Conservation (phyloP, 345 rosid genomes). For the Abelmoschus esculentus region DNA sequence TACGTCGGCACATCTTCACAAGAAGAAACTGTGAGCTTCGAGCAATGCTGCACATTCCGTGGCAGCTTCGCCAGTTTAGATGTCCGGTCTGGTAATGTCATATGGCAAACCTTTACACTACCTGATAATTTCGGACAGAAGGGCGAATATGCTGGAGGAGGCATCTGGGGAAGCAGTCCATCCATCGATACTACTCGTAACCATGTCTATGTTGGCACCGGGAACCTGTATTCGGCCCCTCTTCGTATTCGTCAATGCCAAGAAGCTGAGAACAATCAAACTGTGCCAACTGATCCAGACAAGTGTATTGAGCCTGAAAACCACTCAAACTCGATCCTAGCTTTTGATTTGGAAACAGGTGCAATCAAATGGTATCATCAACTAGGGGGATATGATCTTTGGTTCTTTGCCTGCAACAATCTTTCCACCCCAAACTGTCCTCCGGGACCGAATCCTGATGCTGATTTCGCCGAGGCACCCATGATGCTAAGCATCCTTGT, state of each 20-base stretch:
- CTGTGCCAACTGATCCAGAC: constrained; percentile 20
- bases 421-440: constrained; percentile 23
- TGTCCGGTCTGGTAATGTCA: constrained; percentile 8
- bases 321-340: constrained; percentile 29
- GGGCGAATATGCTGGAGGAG: constrained; percentile 26
- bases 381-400: constrained; percentile 30
- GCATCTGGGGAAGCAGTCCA: constrained; percentile 34
- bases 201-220: constrained; percentile 29
- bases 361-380: constrained; percentile 24
- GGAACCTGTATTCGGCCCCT: constrained; percentile 31
- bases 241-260: constrained; percentile 18
- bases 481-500: constrained; percentile 21
- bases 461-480: constrained; percentile 35
- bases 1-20: constrained; percentile 24
- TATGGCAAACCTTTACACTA: constrained; percentile 27
- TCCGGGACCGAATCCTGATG: constrained; percentile 28
- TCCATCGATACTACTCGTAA: constrained; percentile 23
- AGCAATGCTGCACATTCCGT: constrained; percentile 22
- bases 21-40: constrained; percentile 11
- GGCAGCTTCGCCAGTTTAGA: constrained; percentile 25
- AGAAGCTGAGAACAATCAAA: constrained; percentile 25
- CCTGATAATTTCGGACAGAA: constrained; percentile 17
- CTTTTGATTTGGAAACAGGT: constrained; percentile 23
- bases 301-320: constrained; percentile 24
- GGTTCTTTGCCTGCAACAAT: constrained; percentile 28